Percentiles rank a stretch among this genome's conserved stretches.
These are phyloP conservation scores for Salix udensis DNA, from an alignment of 345 rosid species.

Conservation along the genomic window DNA sequence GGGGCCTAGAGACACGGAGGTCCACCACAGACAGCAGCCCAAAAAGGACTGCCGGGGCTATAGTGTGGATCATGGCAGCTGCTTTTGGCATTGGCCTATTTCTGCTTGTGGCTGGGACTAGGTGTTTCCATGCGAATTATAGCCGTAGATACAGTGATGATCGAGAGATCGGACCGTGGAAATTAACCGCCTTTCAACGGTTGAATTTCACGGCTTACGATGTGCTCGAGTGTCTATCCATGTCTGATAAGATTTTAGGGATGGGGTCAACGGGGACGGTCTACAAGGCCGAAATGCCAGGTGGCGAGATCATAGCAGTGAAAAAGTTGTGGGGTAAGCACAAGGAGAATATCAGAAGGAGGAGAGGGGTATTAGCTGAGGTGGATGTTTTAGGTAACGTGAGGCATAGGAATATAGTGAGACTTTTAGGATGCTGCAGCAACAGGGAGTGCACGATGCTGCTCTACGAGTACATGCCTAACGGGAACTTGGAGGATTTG, in stretches of 20 bases:
- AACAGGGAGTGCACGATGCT: conserved; percentile 92
- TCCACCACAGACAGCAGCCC: conserved; percentile 36
- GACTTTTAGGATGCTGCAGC: conserved; percentile 83
- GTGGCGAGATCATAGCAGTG: conserved; percentile 92
- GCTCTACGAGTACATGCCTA: conserved; percentile 93
- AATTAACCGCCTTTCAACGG: conserved; percentile 84
- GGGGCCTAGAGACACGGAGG: conserved; percentile 32
- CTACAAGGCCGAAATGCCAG: conserved; percentile 87
- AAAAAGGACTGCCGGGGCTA: conserved; percentile 70
- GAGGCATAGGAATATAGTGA: conserved; percentile 85
- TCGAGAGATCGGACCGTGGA: conserved; percentile 78
- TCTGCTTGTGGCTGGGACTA: conserved; percentile 64
- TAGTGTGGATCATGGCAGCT: conserved; percentile 90
- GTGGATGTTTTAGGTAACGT: conserved; percentile 90
- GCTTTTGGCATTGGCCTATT: conserved; percentile 76
- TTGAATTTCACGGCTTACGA: conserved; percentile 87
- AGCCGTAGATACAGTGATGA: conserved; percentile 34
- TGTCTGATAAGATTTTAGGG: conserved; percentile 74
- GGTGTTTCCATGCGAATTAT: conserved; percentile 65
- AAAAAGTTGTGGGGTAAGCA: conserved; percentile 91
- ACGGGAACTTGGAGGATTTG: conserved; percentile 77
- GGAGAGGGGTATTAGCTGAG: conserved; percentile 85
- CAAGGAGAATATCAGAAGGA: conserved; percentile 63
- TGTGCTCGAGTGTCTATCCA: conserved; percentile 66
- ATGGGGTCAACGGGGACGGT: conserved; percentile 97